These are phyloP conservation scores for Monosporascus sp. DNA, from an alignment of 2,329 filamentous ascomycete species.

Conservation along the genomic window DNA sequence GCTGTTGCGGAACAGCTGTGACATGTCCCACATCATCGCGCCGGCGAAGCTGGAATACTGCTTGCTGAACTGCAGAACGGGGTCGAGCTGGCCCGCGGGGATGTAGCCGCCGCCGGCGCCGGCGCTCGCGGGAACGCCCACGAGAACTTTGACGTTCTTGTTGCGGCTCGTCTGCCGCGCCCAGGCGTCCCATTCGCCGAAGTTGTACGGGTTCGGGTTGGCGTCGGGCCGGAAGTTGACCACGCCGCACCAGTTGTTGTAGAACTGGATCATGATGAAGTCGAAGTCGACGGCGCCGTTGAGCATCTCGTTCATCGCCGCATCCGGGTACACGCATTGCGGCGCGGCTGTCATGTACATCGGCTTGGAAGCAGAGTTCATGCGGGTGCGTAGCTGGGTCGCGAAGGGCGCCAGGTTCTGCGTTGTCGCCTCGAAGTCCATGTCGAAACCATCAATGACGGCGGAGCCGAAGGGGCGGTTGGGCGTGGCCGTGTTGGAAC, in stretches of 20 bases:
- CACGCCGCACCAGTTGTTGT: constrained; percentile 62
- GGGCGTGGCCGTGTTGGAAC: constrained; percentile 41
- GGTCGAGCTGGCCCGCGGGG: constrained; percentile 34
- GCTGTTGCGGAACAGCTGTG: constrained; percentile 49
- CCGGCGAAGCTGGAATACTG: constrained; percentile 55
- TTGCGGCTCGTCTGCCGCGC: constrained; percentile 51
- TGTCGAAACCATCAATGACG: constrained; percentile 66
- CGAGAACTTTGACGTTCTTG: constrained; percentile 54
- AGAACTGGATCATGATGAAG: constrained; percentile 58
- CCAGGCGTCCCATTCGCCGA: constrained; percentile 59
- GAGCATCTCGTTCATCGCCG: constrained; percentile 49
- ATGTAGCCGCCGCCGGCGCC: constrained; percentile 51
- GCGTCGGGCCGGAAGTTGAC: constrained; percentile 37
- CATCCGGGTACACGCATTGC: constrained; percentile 60
- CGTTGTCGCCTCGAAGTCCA: constrained; percentile 60
- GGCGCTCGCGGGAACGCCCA: constrained; percentile 52
- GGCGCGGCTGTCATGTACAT: constrained; percentile 59
- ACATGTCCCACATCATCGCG: constrained; percentile 63
- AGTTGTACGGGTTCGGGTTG: constrained; percentile 50
- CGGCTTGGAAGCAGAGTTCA: constrained; percentile 42
- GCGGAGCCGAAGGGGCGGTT: constrained; percentile 61
- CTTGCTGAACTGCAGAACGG: constrained; percentile 47
- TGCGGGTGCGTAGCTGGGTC: constrained; percentile 46
- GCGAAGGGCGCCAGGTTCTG: constrained; percentile 56
- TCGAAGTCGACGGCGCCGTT: constrained; percentile 48